Base-by-base conservation (phyloP, 2,329 filamentous ascomycete species). In the Hypoxylon sp. region DNA sequence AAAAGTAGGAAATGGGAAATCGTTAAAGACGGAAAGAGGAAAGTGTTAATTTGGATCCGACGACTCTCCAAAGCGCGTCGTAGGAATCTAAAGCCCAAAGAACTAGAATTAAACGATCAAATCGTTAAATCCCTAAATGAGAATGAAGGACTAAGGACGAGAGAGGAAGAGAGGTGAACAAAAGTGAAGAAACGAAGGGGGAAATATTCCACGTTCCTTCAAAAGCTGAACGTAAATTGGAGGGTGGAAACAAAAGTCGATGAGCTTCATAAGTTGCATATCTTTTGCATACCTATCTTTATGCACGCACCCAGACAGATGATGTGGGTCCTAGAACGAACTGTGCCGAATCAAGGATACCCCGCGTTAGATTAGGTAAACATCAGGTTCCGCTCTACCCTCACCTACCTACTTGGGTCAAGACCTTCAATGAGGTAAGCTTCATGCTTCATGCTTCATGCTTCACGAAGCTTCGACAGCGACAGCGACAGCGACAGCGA, bases 61-160 rank as follows among this genome's bases (percentile, higher is more conserved):
- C 32, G 34, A 41, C 30, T 56, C 34, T 39, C 39, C 47, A 62
- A 53, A 41, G 8, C 24, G 47, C 58, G 51, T 28, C 49, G 34
- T 44, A 59, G 41, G 37, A 63, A 56, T 51, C 56, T 48, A 57
- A 47, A 59, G 50, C 34, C 61, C 61, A 64, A 64, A 51, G 60
- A 67, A 61, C 50, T 46, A 28, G 30, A 28, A 28, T 30, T 34
- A 58, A 37, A 22, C 10, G 28, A 64, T 59, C 46, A 34, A 56
- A 46, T 43, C 30, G 41, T 22, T 22, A 50, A 58, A 37, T 54
- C 49, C 56, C 56, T 30, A 52, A 59, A 51, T 46, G 47, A 57
- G 54, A 62, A 57, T 41, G 60, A 63, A 47, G 57, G 55, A 62
- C 52, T n/a, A n/a, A n/a, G n/a, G n/a, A n/a, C n/a, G n/a, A n/a